These are phyloP conservation scores for Digitaria exilis DNA, from an alignment of 202 grass and related monocot species.

Conservation along the genomic window DNA sequence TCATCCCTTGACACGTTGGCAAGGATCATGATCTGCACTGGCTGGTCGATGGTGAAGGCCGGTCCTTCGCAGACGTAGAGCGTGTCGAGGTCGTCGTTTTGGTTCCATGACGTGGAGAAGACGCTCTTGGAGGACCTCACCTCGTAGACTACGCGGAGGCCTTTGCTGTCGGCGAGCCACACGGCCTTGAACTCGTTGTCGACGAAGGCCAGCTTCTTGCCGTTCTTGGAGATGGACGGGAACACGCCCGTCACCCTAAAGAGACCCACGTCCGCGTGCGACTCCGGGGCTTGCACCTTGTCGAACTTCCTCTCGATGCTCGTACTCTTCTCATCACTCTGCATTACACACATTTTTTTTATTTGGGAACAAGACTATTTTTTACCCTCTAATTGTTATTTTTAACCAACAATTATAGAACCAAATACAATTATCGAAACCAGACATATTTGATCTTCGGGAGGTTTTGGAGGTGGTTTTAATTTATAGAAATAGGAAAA, in stretches of 20 bases:
- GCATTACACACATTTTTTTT: too few relatives aligned
- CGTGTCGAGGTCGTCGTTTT: constrained; percentile 23
- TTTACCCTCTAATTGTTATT: too few relatives aligned
- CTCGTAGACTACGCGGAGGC: background rate
- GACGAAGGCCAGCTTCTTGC: constrained; percentile 47
- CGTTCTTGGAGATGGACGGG: constrained; percentile 39
- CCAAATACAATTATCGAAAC: too few relatives aligned
- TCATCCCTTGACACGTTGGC: too few relatives aligned
- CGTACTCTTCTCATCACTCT: too few relatives aligned
- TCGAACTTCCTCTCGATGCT: background rate
- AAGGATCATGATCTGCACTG: too few relatives aligned
- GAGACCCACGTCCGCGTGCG: constrained; percentile 10
- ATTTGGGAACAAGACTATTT: too few relatives aligned
- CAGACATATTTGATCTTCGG: too few relatives aligned
- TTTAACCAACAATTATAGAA: too few relatives aligned
- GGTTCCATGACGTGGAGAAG: constrained; percentile 43
- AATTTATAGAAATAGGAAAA: too few relatives aligned
- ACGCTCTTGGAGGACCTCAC: background rate
- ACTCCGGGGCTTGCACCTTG: constrained; percentile 1
- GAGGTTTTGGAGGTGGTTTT: too few relatives aligned
- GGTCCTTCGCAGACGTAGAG: constrained; percentile 40
- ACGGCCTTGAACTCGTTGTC: constrained; percentile 31
- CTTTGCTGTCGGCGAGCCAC: constrained; percentile 33
- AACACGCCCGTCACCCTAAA: constrained; percentile 41
- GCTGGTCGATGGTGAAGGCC: background rate